Evolutionary conservation across 23 red algal species (phyloP).

Genomic region (Cyanidioschyzon merolae): DNA sequence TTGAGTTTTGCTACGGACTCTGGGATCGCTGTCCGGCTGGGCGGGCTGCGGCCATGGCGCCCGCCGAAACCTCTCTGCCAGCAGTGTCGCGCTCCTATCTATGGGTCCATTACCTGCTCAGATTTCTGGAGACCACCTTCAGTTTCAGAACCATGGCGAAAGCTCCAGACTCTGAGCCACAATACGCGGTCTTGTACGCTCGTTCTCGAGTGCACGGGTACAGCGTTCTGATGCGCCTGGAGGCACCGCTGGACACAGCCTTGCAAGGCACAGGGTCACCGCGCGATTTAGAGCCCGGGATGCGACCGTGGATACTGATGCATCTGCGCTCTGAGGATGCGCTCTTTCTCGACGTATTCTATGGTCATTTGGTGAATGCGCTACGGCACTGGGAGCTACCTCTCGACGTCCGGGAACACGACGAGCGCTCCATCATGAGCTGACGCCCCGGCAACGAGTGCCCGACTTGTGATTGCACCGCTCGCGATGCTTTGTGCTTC

Average conservation of each 20-base stretch:
- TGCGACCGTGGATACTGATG: not conserved
- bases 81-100: not conserved
- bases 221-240: not conserved
- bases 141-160: not conserved
- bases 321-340: not conserved
- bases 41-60: not conserved
- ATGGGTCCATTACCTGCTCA: not conserved
- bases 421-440: not conserved
- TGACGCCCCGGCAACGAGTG: no score
- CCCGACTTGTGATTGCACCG: no score
- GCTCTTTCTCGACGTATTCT: not conserved
- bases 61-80: not conserved
- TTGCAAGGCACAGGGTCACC: not conserved
- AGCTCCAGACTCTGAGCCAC: not conserved
- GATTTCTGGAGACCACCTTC: not conserved
- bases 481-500: no score
- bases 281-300: not conserved
- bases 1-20: not conserved
- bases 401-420: not conserved
- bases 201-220: not conserved
- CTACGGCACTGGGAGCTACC: not conserved
- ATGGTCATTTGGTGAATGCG: not conserved
- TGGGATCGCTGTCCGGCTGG: not conserved
- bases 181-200: not conserved
- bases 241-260: not conserved